A percentile compares a stretch with the other conserved stretches of the same genome.
phyloP scores from a whole-genome alignment of 495 filamentous ascomycete genomes.

The Penicillium silybi region DNA sequence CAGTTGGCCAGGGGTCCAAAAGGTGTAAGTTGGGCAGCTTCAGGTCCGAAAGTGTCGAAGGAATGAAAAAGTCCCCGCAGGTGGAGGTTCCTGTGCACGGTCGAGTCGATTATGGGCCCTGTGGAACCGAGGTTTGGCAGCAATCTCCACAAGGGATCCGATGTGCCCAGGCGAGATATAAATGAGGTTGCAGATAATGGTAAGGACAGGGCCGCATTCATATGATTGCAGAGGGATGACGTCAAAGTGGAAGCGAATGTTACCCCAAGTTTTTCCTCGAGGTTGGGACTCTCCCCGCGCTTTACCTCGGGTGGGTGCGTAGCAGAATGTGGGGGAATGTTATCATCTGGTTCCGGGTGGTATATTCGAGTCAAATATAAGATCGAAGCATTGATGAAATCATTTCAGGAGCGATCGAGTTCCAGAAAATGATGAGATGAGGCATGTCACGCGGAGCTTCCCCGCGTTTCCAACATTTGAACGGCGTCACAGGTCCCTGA shows the following conservation, averaged over 20 bases:
- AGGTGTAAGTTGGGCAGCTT: constrained; percentile 7
- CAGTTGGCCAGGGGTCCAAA: constrained; percentile 12
- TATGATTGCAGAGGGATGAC: constrained; percentile 8
- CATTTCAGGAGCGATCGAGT: background rate
- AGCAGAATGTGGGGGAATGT: background rate
- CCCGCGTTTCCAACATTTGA: background rate
- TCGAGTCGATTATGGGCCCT: background rate
- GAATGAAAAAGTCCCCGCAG: background rate
- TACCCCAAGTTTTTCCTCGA: constrained; percentile 1
- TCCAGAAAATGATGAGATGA: background rate
- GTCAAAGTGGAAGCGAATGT: constrained; percentile 11
- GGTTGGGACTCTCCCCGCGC: constrained; percentile 2
- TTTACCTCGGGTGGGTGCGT: constrained; percentile 2
- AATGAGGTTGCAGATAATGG: background rate
- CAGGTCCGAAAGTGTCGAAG: background rate
- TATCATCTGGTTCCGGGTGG: background rate
- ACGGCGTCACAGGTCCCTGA: background rate
- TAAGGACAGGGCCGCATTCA: background rate
- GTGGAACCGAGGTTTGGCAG: constrained; percentile 1
- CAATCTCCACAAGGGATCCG: background rate
- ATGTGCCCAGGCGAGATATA: background rate
- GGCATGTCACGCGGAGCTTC: background rate
- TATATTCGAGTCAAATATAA: background rate
- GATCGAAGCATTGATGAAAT: background rate
- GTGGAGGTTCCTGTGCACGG: background rate